Conservation (phyloP, 2,329 filamentous ascomycete genomes). For the Apiospora phragmitis region DNA sequence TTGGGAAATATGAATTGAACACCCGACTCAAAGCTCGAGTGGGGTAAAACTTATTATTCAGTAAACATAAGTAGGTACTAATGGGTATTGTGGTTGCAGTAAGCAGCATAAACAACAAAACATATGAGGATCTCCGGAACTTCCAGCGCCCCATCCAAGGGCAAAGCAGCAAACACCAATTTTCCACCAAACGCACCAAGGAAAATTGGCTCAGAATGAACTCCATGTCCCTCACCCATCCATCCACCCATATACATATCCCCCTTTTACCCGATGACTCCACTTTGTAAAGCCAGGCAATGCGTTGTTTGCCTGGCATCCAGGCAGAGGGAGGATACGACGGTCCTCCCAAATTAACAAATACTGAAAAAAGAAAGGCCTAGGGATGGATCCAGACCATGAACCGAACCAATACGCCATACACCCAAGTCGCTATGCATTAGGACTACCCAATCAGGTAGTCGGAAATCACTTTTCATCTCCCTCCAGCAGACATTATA, state of each 20-base stretch:
- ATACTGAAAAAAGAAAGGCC: not conserved
- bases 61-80: constrained; percentile 7
- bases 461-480: not conserved
- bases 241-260: not conserved
- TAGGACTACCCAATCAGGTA: not conserved
- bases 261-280: constrained; percentile 7
- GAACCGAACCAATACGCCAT: constrained; percentile 9
- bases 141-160: not conserved
- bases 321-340: not conserved
- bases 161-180: not conserved
- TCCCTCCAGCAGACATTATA: not conserved
- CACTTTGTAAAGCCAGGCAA: not conserved
- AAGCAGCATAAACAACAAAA: constrained; percentile 2
- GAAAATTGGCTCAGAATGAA: constrained; percentile 5
- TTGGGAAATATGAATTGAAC: not conserved
- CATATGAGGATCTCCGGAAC: not conserved
- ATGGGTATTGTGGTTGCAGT: constrained; percentile 10
- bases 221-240: not conserved
- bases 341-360: not conserved
- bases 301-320: not conserved
- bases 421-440: constrained; percentile 16
- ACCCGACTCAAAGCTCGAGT: not conserved
- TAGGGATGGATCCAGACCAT: not conserved
- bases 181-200: constrained; percentile 1
- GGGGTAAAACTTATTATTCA: not conserved